Evolutionary conservation across 2,329 filamentous ascomycete species (phyloP).

Genomic region (Exutisphaerella laricina): DNA sequence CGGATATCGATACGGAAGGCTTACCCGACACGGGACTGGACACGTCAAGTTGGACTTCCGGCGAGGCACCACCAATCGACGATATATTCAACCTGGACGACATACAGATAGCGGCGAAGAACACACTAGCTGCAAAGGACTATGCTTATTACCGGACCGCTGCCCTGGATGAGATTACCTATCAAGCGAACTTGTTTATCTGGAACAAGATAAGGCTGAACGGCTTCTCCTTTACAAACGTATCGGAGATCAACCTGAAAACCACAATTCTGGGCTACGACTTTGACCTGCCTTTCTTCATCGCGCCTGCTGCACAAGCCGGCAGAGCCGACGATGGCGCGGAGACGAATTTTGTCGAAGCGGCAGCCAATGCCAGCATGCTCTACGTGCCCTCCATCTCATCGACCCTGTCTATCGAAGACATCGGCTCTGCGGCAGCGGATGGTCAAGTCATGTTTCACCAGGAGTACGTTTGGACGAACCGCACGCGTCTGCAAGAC

Average conservation of each 20-base stretch:
- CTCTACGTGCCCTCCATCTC: conserved; percentile 46
- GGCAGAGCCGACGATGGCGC: conserved; percentile 79
- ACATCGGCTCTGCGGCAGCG: conserved; percentile 30
- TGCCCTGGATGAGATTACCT: conserved; percentile 28
- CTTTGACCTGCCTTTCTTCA: conserved; percentile 79
- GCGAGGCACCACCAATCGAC: conserved; percentile 23
- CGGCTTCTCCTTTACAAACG: conserved; percentile 25
- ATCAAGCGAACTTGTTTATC: conserved; percentile 25
- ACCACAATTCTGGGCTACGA: conserved; percentile 89
- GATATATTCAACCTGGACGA: conserved; percentile 26
- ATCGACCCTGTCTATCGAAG: conserved; percentile 31
- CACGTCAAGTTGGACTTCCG: conserved; percentile 24
- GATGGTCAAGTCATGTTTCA: conserved; percentile 37
- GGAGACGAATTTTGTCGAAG: conserved; percentile 41
- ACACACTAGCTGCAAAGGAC: conserved; percentile 42
- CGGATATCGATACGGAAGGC: conserved; percentile 25
- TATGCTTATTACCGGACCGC: conserved; percentile 30
- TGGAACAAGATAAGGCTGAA: conserved; percentile 27
- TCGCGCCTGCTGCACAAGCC: conserved; percentile 87
- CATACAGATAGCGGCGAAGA: conserved; percentile 39
- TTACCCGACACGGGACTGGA: conserved; percentile 28
- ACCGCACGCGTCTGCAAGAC: conserved; percentile 29
- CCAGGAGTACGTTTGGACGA: conserved; percentile 37
- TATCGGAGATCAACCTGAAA: conserved; percentile 22
- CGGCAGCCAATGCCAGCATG: conserved; percentile 45